Evolutionary conservation across 169 alveolate species (phyloP).

Genomic region (Theileria equi): DNA sequence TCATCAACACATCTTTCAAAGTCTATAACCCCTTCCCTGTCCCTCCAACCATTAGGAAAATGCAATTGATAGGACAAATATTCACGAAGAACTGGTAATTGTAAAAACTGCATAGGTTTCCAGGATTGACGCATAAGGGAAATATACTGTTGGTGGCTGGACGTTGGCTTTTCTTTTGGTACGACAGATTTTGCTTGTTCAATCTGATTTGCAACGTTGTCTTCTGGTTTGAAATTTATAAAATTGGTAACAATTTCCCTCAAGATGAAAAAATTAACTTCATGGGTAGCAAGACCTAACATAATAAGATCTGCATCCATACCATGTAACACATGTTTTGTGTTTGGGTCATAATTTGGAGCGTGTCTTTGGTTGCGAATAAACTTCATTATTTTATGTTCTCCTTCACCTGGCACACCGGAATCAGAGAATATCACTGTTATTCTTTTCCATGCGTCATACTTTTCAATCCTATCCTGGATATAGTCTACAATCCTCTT

Average conservation of each 20-base stretch:
- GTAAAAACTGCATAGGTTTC: slow-evolving; percentile 81
- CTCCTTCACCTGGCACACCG: slow-evolving; percentile 99
- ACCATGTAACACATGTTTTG: slow-evolving; percentile 97
- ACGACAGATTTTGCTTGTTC: not conserved
- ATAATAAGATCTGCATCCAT: slow-evolving; percentile 98
- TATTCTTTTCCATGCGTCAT: slow-evolving; percentile 87
- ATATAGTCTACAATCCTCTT: slow-evolving; percentile 79
- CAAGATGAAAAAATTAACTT: slow-evolving; percentile 88
- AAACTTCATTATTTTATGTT: slow-evolving; percentile 96
- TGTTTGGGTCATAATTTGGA: slow-evolving; percentile 84
- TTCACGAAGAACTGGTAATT: slow-evolving; percentile 79
- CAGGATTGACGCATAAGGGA: slow-evolving; percentile 63
- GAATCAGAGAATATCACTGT: slow-evolving; percentile 95
- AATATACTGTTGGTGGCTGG: slow-evolving; percentile 22
- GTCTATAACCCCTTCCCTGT: slow-evolving; percentile 68
- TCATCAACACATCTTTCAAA: slow-evolving; percentile 95
- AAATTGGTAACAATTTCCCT: slow-evolving; percentile 88
- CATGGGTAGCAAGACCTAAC: slow-evolving; percentile 96
- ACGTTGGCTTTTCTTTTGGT: not conserved
- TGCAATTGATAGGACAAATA: slow-evolving; percentile 70
- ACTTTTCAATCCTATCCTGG: slow-evolving; percentile 84
- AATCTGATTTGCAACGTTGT: not conserved
- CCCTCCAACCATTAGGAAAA: slow-evolving; percentile 56
- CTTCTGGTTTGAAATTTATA: slow-evolving; percentile 15
- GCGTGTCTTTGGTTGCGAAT: slow-evolving; percentile 84